Conservation (phyloP, 176 grass and related monocot genomes). For the Oryza australiensis region DNA sequence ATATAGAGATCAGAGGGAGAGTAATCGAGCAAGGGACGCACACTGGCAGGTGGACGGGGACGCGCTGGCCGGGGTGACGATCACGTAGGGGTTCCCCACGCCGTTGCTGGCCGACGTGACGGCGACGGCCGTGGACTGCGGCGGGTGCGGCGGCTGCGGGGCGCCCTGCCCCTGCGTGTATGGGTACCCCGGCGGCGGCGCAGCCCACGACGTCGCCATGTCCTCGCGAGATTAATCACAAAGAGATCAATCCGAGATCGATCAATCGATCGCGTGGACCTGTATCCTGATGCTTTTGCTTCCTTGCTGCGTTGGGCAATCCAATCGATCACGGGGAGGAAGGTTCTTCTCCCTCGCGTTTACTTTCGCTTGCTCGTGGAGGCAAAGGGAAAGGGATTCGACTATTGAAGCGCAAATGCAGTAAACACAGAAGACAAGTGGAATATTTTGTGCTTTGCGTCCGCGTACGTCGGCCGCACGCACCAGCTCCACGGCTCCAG, state of each 20-base stretch:
- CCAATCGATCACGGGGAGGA: background rate
- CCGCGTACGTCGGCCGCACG: background rate
- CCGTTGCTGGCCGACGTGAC: slow-evolving; percentile 48
- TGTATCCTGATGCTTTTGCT: slow-evolving; percentile 2
- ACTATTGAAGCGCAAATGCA: background rate
- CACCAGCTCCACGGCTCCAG: too few species aligned
- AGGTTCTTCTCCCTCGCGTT: slow-evolving; percentile 17
- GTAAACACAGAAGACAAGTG: background rate
- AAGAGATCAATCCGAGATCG: background rate
- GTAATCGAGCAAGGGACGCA: background rate
- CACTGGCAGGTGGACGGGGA: slow-evolving; percentile 46
- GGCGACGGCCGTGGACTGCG: slow-evolving; percentile 25
- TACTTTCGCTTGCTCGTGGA: background rate
- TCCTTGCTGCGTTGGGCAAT: background rate
- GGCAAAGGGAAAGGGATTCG: background rate
- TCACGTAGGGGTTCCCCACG: slow-evolving; percentile 58
- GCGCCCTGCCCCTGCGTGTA: background rate
- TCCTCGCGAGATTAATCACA: background rate
- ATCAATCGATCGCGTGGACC: background rate
- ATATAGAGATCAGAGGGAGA: background rate
- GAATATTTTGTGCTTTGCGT: slow-evolving; percentile 12
- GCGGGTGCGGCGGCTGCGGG: slow-evolving; percentile 28
- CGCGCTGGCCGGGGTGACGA: slow-evolving; percentile 46
- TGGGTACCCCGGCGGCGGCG: slow-evolving; percentile 32
- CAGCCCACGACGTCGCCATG: slow-evolving; percentile 31